Evolutionary conservation across 257 asterid species (phyloP), one percentile per base, ranked within the genome.

Genomic region (Dorcoceras hygrometricum): DNA sequence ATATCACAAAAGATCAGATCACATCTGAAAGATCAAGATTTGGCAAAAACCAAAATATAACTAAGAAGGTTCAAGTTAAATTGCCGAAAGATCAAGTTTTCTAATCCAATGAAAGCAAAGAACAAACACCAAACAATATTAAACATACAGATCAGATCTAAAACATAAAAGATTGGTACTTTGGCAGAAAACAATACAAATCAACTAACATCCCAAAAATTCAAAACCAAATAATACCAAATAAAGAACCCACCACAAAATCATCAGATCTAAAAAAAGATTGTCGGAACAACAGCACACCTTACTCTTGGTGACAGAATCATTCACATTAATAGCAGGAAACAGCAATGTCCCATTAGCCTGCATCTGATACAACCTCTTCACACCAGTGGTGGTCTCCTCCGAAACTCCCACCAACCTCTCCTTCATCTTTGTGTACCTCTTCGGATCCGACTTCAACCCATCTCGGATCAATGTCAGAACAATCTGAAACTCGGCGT

Each of bases 341-440:
- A 50, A 81, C 18, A 81, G 57, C 57, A 81, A 57, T 20, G 86
- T 67, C 3, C 83, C 86, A 57, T 67, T 81, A 9, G 67, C 79
- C 58, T 81, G 86, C 86, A 81, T 81, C 64, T 81, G 86, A 12
- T 81, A 81, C 22, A 81, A 68, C 67, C 86, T 81, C 81, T 81
- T 81, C 19, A 81, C 86, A 28, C 86, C 86, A 64, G 86, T 81
- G 39, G 86, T 81, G 23, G 86, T 78, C 66, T 81, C 86, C 67
- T 81, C 86, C 27, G 86, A 81, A 75, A 75, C 81, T 75, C 78
- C 86, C 75, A 78, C 77, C 56, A 78, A 0, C 72, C 39, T 9
- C 76, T 39, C 50, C 50, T 39, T 39, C 50, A 39, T 39, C 50
- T 39, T 39, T 7, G 50, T 39, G 50, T 39, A 81, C 58, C 51